Evolutionary conservation across 306 rosid genomes (phyloP).

Genomic region (Corylus heterophylla): DNA sequence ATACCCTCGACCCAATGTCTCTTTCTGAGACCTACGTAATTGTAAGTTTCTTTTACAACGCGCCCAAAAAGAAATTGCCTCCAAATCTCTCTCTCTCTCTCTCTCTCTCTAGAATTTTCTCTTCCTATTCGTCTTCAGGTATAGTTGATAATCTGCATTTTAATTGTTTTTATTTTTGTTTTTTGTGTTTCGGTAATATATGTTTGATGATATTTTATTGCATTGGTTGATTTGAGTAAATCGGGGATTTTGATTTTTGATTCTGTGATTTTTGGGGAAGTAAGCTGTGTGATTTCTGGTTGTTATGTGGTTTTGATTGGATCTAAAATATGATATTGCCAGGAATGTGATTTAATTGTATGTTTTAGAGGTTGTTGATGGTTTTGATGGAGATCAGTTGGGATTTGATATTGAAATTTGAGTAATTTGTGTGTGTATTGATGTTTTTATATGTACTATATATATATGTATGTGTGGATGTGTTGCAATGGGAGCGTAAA

Average conservation of each 20-base stretch:
- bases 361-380: background rate
- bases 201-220: background rate
- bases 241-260: background rate
- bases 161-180: background rate
- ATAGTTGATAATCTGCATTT: slow-evolving; percentile 27
- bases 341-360: background rate
- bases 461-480: background rate
- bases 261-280: slow-evolving; percentile 1
- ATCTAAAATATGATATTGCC: slow-evolving; percentile 35
- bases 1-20: slow-evolving; percentile 6
- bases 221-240: slow-evolving; percentile 35
- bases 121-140: slow-evolving; percentile 35
- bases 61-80: slow-evolving; percentile 4
- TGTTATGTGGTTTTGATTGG: slow-evolving; percentile 25
- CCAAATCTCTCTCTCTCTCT: slow-evolving; percentile 2
- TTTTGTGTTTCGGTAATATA: background rate
- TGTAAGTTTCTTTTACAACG: no score
- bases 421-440: background rate
- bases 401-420: slow-evolving; percentile 15
- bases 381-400: background rate
- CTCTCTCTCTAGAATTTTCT: slow-evolving; percentile 7
- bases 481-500: background rate
- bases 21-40: background rate
- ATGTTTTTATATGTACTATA: background rate
- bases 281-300: background rate